Evolutionary conservation across 2,329 filamentous ascomycete genomes (phyloP).

Genomic region (Hypoxylon sp.): DNA sequence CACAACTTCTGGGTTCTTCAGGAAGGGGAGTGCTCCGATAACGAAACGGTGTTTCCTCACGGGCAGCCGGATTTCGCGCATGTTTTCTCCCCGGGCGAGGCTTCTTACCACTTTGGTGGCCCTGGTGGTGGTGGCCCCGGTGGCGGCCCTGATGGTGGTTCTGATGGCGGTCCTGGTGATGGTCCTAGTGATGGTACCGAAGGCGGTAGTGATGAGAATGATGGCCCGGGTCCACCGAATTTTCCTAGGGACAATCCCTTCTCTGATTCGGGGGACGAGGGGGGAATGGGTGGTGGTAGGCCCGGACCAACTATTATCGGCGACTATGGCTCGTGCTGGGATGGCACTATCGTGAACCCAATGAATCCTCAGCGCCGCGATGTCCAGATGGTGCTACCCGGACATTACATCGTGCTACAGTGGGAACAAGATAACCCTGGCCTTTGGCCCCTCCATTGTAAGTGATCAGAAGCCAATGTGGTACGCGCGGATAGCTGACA

Average conservation of each 20-base stretch:
- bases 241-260: neutral
- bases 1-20: constrained; percentile 58
- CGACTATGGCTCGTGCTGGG: constrained; percentile 34
- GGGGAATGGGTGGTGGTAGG: neutral
- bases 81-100: constrained; percentile 22
- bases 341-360: constrained; percentile 40
- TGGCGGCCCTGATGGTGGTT: neutral
- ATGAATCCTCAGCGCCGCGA: constrained; percentile 51
- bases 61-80: constrained; percentile 14
- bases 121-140: neutral
- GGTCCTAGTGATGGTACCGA: too few relatives aligned
- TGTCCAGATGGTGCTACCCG: constrained; percentile 46
- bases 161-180: neutral
- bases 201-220: neutral
- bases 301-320: constrained; percentile 13
- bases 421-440: constrained; percentile 50
- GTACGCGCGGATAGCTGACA: too few relatives aligned
- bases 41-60: constrained; percentile 24
- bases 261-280: neutral
- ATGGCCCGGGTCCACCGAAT: neutral
- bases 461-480: too few relatives aligned
- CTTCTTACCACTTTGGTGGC: constrained; percentile 19
- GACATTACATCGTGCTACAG: constrained; percentile 47
- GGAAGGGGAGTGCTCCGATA: constrained; percentile 39
- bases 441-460: constrained; percentile 46